phyloP scores from a whole-genome alignment of 331 rosid genomes.

The Saraca asoca region DNA sequence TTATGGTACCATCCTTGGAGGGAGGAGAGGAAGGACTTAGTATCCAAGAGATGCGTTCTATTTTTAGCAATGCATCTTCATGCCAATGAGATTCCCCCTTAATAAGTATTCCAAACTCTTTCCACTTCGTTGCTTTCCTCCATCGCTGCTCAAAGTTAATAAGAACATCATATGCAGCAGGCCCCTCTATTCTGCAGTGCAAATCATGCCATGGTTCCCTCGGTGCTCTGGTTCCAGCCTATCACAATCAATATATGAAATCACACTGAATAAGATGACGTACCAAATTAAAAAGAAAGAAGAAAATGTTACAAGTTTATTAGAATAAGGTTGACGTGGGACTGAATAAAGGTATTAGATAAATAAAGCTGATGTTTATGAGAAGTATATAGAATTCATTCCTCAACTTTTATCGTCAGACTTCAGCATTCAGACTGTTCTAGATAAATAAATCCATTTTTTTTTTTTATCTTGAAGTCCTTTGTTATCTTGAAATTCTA shows the following conservation, averaged over 20 bases:
- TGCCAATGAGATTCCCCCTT: conserved; percentile 61
- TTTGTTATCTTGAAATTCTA: too few species aligned
- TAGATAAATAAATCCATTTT: too few species aligned
- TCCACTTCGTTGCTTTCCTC: conserved; percentile 83
- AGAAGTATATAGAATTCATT: neutral
- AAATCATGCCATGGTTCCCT: conserved; percentile 98
- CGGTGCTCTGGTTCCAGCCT: conserved; percentile 83
- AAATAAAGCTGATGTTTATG: conserved; percentile 2
- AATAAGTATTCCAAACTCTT: conserved; percentile 62
- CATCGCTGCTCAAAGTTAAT: conserved; percentile 95
- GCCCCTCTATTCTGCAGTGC: conserved; percentile 92
- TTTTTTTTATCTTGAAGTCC: too few species aligned
- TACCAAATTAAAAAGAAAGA: conserved; percentile 1
- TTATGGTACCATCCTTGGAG: conserved; percentile 27
- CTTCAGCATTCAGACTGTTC: neutral
- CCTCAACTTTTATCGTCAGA: conserved; percentile 9
- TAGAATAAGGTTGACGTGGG: conserved; percentile 14
- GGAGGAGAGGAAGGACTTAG: conserved; percentile 56
- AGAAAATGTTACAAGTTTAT: neutral
- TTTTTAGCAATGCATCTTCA: conserved; percentile 74
- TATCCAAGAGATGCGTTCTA: conserved; percentile 94
- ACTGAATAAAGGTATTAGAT: conserved; percentile 9
- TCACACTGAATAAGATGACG: conserved; percentile 23
- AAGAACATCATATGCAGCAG: conserved; percentile 95
- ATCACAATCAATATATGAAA: conserved; percentile 30